Evolutionary conservation across 2,329 filamentous ascomycete species (phyloP).

Genomic region (Colletotrichum sp.): DNA sequence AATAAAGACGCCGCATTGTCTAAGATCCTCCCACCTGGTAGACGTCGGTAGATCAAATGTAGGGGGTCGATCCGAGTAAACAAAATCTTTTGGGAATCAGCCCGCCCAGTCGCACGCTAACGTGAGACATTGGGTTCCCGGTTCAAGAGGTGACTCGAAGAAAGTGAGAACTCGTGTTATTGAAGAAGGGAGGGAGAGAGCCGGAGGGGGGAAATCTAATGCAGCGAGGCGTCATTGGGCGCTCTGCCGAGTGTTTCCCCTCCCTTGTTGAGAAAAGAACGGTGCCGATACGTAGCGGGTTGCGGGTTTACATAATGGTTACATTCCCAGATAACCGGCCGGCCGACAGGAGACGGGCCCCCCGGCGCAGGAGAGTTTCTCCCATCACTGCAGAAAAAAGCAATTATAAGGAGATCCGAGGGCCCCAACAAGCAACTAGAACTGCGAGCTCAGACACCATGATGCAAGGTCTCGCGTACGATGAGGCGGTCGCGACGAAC

Average conservation of each 20-base stretch:
- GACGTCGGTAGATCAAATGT: constrained; percentile 14
- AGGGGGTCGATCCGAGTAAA: constrained; percentile 12
- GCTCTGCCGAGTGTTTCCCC: neutral
- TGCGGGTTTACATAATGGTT: neutral
- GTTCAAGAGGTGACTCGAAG: neutral
- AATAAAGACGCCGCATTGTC: constrained; percentile 4
- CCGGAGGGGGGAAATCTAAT: neutral
- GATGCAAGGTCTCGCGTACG: constrained; percentile 4
- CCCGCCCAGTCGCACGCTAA: neutral
- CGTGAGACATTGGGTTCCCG: constrained; percentile 11
- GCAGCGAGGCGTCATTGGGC: neutral
- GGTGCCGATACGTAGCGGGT: neutral
- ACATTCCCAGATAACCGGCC: constrained; percentile 1
- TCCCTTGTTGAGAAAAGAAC: constrained; percentile 21
- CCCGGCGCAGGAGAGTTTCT: neutral
- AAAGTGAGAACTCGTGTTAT: constrained; percentile 10
- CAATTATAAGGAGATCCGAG: constrained; percentile 14
- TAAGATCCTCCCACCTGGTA: neutral
- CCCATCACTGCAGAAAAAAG: constrained; percentile 12
- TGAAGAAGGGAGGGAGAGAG: constrained; percentile 18
- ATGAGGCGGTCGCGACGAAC: neutral
- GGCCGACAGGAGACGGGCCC: neutral
- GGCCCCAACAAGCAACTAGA: constrained; percentile 15
- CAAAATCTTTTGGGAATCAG: neutral
- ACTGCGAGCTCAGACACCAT: neutral